phyloP scores from a whole-genome alignment of 73 alveolate genomes.

The Paramecium bursaria region DNA sequence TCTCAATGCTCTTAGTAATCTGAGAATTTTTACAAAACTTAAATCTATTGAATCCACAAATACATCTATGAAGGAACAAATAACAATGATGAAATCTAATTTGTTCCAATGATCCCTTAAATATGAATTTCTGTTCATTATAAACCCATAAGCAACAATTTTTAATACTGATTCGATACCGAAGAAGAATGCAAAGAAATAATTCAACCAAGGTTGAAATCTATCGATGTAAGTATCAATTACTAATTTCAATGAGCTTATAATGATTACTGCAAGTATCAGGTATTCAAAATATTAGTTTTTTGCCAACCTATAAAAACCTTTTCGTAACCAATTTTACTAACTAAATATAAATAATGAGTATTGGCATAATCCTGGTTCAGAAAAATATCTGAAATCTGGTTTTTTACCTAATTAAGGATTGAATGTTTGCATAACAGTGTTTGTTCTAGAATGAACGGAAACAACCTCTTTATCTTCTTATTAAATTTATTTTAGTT shows the following conservation, averaged over 20 bases:
- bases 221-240: slow-evolving; percentile 65
- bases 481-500: too few species aligned
- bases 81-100: slow-evolving; percentile 94
- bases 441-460: too few species aligned
- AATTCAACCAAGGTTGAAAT: slow-evolving; percentile 70
- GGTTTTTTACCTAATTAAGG: too few species aligned
- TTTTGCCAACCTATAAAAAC: slow-evolving; percentile 73
- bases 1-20: slow-evolving; percentile 90
- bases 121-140: slow-evolving; percentile 84
- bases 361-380: slow-evolving; percentile 74
- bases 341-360: slow-evolving; percentile 84
- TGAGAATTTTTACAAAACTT: slow-evolving; percentile 82
- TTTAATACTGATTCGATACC: slow-evolving; percentile 86
- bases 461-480: too few species aligned
- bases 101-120: slow-evolving; percentile 94
- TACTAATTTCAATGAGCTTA: slow-evolving; percentile 52
- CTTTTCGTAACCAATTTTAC: slow-evolving; percentile 81
- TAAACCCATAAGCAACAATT: slow-evolving; percentile 91
- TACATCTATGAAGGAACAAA: slow-evolving; percentile 87
- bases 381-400: background rate
- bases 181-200: slow-evolving; percentile 84
- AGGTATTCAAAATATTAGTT: slow-evolving; percentile 81
- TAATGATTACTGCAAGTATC: slow-evolving; percentile 68
- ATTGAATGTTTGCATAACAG: too few species aligned
- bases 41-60: slow-evolving; percentile 75